phyloP scores from a whole-genome alignment of 2,329 filamentous ascomycete genomes.

The Emmonsiellopsis sp. region DNA sequence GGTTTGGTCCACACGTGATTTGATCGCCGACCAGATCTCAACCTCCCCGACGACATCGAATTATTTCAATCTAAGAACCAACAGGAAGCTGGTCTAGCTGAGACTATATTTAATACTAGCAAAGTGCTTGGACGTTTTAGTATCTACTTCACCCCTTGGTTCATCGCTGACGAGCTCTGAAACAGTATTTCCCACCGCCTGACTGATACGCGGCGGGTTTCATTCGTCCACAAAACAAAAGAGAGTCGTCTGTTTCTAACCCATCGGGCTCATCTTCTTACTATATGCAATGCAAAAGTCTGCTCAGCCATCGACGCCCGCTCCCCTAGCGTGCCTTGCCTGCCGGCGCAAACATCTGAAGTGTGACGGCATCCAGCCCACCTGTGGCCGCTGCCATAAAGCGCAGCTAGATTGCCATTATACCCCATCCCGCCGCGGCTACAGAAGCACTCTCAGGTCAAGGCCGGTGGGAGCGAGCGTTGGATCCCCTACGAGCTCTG shows the following conservation, averaged over 20 bases:
- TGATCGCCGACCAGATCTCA: too few relatives aligned
- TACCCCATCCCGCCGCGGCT: conserved; percentile 64
- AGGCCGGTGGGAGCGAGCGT: neutral
- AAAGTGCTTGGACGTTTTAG: too few relatives aligned
- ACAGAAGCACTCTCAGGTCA: conserved; percentile 32
- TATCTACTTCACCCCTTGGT: too few relatives aligned
- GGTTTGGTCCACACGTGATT: too few relatives aligned
- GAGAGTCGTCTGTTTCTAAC: neutral
- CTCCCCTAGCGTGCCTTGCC: conserved; percentile 38
- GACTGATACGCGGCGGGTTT: too few relatives aligned
- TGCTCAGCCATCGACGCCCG: conserved; percentile 19
- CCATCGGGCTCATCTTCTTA: neutral
- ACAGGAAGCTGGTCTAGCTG: too few relatives aligned
- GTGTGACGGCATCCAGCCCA: conserved; percentile 60
- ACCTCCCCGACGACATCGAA: too few relatives aligned
- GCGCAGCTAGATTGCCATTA: conserved; percentile 58
- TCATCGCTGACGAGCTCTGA: too few relatives aligned
- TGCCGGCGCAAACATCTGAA: conserved; percentile 60
- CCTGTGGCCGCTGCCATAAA: conserved; percentile 56
- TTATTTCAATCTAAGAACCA: too few relatives aligned
- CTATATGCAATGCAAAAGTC: neutral
- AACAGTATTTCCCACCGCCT: too few relatives aligned
- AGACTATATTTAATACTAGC: too few relatives aligned
- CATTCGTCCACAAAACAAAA: too few relatives aligned
- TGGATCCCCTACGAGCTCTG: neutral